Percentiles rank a stretch among this genome's conserved stretches.
These are phyloP conservation scores for Fusarium beomiforme DNA, from an alignment of 2,329 filamentous ascomycete genomes.

Conservation along the genomic window DNA sequence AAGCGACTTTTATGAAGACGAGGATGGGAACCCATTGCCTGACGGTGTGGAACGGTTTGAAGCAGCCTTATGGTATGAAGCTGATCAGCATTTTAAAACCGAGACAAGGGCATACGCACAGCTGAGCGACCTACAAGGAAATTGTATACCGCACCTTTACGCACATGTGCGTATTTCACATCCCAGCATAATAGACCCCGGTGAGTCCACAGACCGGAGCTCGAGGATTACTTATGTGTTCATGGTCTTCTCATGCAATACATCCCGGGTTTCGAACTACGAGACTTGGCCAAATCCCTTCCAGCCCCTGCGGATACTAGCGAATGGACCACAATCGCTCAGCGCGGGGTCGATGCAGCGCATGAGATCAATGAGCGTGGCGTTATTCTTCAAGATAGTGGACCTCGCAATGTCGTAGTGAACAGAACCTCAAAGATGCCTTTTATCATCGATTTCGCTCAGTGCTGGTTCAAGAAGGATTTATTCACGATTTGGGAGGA, in stretches of 20 bases:
- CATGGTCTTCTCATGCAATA: background rate
- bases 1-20: background rate
- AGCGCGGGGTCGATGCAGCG: background rate
- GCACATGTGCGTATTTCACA: background rate
- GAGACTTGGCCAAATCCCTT: fast-evolving
- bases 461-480: background rate
- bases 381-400: background rate
- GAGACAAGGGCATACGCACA: background rate
- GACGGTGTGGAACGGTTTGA: background rate
- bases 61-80: background rate
- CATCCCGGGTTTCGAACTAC: background rate
- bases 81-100: background rate
- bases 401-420: background rate
- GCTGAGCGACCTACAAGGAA: background rate
- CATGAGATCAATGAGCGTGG: background rate
- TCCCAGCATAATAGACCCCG: fast-evolving
- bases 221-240: background rate
- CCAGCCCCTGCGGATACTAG: fast-evolving
- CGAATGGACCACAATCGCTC: fast-evolving
- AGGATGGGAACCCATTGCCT: no score
- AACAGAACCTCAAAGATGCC: fast-evolving
- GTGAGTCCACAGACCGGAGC: fast-evolving
- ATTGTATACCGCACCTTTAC: fast-evolving
- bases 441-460: background rate
- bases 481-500: background rate